Base-by-base conservation (phyloP, 1,284 basidiomycete species). In the Heterobasidion annosum region DNA sequence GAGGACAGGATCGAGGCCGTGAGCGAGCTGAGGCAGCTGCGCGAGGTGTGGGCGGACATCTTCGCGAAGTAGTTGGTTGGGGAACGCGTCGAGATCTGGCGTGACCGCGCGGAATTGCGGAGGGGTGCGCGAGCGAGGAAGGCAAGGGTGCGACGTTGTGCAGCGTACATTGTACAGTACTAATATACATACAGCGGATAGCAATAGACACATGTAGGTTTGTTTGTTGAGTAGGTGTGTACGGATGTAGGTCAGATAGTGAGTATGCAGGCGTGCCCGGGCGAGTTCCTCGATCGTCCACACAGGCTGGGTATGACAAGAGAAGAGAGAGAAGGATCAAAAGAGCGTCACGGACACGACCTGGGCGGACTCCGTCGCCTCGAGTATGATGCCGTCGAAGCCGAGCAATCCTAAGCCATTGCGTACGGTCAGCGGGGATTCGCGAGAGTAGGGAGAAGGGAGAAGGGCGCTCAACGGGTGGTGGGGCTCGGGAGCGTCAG, bases 351-450 rank as follows among this genome's bases (percentile, higher is more conserved):
- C 79, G 18, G 83, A 73, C 16, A 85, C 78, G 19, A 91, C 83
- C 62, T 88, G 88, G 1, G 85, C 89, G 16, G 82, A 78, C 58
- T 86, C 83, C 15, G 87, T 83, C 33, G 89, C 88, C 63, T 93
- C 90, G 37, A 93, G 69, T 44, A 93, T 82, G 49, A 92, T 77
- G 7, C 92, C 91, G 55, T 91, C 83, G 60, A 91, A 91, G 16
- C 90, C 91, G 54, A 89, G 73, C 34, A 93, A 64, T 53, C 76
- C 87, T 88, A 58, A 40, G 34, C 10, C 10, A 40, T 40, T 10
- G 37, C n/a, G n/a, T 40, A 25, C 3, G 25, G 25, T 25, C 3
- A 25, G 25, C 25, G 25, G 37, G n/a, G 12, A 3, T 47, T 25
- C 45, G 16, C 18, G 4, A 4, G 45, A 7, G 8, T 13, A 44